Evolutionary conservation across 192 early-diverging fungal genomes (phyloP), one percentile per base, ranked within the genome.

Genomic region (Mortierella claussenii): DNA sequence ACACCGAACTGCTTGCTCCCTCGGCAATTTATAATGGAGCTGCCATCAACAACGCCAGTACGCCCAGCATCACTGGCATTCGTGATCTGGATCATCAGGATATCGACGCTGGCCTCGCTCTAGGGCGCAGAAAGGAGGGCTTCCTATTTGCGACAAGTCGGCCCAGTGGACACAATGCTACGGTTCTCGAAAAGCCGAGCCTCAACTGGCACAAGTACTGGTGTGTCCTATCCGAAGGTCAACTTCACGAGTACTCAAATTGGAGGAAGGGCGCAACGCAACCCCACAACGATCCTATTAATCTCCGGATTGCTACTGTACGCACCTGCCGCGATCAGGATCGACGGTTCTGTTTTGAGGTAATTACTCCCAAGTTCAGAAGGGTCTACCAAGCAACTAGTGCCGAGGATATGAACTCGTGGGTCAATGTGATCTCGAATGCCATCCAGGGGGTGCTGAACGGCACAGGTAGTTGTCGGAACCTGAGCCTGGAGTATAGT

Each of bases 351-450:
- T 89, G 85, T 28, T 92, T 92, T 55, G 90, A 92, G 64, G 59
- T 92, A 13, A 88, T 92, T 31, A 85, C 84, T 11, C 84, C 87
- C 8, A 80, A 81, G 32, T 81, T 79, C 48, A 76, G 86, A 37
- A 81, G 89, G 21, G 71, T 88, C 10, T 92, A 92, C 58, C 90
- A 92, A 65, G 90, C 90, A 21, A 90, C 87, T 6, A 86, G 84
- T 13, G 65, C 68, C 0, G 89, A 90, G 28, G 89, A 90, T 31
- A 79, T 91, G 73, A 80, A 79, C 46, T 81, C 70, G n/a, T 92
- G 90, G 90, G 87, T 92, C n/a, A 76, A 56, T 8, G 79, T 83
- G 12, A 89, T 92, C 27, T 85, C 83, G 27, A 91, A 91, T 55
- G 84, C 90, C 6, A 92, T 92, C 34, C 84, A 88, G 40, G 82